phyloP scores from a whole-genome alignment of 495 filamentous ascomycete species.

The Lasiosphaeris hirsuta region DNA sequence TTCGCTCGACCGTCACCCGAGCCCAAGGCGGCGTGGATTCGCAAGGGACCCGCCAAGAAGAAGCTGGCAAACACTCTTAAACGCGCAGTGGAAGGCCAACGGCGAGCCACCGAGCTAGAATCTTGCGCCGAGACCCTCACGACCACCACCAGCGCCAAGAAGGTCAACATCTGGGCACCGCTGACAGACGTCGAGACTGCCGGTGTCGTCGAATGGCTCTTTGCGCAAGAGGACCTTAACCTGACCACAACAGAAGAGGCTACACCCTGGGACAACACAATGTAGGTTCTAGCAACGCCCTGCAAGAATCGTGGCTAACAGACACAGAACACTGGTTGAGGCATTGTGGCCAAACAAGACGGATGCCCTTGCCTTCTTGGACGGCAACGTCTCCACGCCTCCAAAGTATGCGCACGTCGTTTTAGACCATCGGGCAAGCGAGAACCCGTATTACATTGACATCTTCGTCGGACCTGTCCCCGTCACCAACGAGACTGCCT shows the following conservation, averaged over 20 bases:
- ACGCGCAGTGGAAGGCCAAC: conserved; percentile 22
- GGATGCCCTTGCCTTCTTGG: conserved; percentile 44
- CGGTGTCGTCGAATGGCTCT: conserved; percentile 33
- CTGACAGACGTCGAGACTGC: conserved; percentile 33
- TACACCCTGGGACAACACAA: conserved; percentile 32
- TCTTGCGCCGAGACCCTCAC: conserved; percentile 20
- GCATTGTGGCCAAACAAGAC: conserved; percentile 53
- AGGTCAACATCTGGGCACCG: conserved; percentile 35
- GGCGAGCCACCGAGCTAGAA: conserved; percentile 4
- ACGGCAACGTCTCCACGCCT: conserved; percentile 35
- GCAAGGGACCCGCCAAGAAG: conserved; percentile 19
- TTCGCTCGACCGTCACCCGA: conserved; percentile 18
- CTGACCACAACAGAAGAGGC: conserved; percentile 33
- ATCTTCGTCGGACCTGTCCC: conserved; percentile 49
- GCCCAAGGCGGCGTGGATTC: conserved; percentile 19
- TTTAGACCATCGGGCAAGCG: conserved; percentile 38
- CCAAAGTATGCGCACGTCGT: conserved; percentile 47
- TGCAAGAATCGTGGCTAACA: neutral
- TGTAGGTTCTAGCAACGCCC: conserved; percentile 11
- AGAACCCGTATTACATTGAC: conserved; percentile 43
- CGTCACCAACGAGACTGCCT: conserved; percentile 33
- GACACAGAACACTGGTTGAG: conserved; percentile 37
- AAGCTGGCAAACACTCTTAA: conserved; percentile 23
- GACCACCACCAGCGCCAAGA: conserved; percentile 27
- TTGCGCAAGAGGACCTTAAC: conserved; percentile 33